Evolutionary conservation across 768 basidiomycete species (phyloP).

Genomic region (Termitomyces sp.): DNA sequence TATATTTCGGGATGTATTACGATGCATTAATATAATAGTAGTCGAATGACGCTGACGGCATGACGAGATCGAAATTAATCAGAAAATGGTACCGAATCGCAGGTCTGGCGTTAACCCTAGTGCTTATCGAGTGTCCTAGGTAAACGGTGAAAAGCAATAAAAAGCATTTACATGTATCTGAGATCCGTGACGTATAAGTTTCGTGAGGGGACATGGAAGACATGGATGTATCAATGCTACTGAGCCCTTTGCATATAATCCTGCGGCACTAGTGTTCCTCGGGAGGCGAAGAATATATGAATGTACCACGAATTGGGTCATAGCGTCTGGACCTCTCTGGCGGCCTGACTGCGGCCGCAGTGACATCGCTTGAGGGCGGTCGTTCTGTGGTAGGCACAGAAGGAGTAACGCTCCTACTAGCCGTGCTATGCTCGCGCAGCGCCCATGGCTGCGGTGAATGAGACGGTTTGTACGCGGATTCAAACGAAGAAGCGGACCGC

Average conservation of each 20-base stretch:
- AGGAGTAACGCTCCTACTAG: slow-evolving; percentile 22
- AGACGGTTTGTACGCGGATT: slow-evolving; percentile 31
- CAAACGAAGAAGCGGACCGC: slow-evolving; percentile 47
- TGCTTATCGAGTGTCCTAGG: slow-evolving; percentile 3
- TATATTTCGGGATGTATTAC: not conserved
- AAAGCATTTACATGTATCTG: slow-evolving; percentile 4
- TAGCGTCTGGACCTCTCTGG: slow-evolving; percentile 38
- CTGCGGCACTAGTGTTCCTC: slow-evolving; percentile 15
- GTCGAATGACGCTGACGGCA: not conserved
- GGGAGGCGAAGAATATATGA: slow-evolving; percentile 25
- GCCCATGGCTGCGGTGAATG: slow-evolving; percentile 31
- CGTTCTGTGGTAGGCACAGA: slow-evolving; percentile 12
- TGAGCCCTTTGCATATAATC: slow-evolving; percentile 12
- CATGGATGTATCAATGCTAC: not conserved
- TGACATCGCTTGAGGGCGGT: not conserved
- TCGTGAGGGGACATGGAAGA: slow-evolving; percentile 14
- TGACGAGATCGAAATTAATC: slow-evolving; percentile 1
- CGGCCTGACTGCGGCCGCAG: slow-evolving; percentile 13
- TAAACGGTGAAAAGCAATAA: slow-evolving; percentile 4
- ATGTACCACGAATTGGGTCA: slow-evolving; percentile 45
- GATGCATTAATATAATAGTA: not conserved
- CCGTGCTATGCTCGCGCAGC: slow-evolving; percentile 22
- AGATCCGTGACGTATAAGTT: slow-evolving; percentile 7
- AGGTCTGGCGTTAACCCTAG: not conserved
- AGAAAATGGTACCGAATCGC: not conserved